Conservation (phyloP, 2,329 filamentous ascomycete species). For the Trichoderma endophyticum region DNA sequence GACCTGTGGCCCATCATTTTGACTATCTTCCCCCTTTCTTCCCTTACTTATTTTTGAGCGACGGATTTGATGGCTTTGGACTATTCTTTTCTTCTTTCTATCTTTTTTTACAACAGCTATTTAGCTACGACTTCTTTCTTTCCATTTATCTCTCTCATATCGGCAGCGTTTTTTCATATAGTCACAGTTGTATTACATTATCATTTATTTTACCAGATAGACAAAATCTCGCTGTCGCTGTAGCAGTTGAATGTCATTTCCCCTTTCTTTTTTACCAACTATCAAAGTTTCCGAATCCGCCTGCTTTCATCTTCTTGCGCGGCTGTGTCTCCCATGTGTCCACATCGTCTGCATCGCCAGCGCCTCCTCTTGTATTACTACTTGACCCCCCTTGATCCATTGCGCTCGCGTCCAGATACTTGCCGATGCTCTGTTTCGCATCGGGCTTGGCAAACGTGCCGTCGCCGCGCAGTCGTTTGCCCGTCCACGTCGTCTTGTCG, state of each 20-base stretch:
- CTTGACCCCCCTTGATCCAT: conserved; percentile 35
- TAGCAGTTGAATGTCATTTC: background rate
- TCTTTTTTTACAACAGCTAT: background rate
- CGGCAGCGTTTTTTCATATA: background rate
- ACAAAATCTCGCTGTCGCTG: background rate
- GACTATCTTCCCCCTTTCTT: background rate
- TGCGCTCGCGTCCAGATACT: conserved; percentile 69
- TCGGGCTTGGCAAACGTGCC: conserved; percentile 52
- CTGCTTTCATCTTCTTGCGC: conserved; percentile 73
- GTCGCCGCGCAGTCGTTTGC: conserved; percentile 75
- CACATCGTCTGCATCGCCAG: conserved; percentile 59
- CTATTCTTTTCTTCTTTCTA: background rate
- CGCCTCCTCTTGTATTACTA: conserved; percentile 47
- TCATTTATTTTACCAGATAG: background rate
- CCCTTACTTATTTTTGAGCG: background rate
- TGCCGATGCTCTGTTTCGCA: conserved; percentile 59
- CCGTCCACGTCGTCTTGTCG: conserved; percentile 91
- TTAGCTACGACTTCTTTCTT: background rate
- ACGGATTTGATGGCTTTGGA: background rate
- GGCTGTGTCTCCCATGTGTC: conserved; percentile 65
- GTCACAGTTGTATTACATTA: background rate
- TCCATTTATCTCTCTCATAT: background rate
- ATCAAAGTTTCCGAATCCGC: conserved; percentile 94
- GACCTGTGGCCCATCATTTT: background rate
- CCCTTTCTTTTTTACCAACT: conserved; percentile 60